Evolutionary conservation across 2,329 filamentous ascomycete genomes (phyloP).

Genomic region (Colletotrichum nymphaeae): DNA sequence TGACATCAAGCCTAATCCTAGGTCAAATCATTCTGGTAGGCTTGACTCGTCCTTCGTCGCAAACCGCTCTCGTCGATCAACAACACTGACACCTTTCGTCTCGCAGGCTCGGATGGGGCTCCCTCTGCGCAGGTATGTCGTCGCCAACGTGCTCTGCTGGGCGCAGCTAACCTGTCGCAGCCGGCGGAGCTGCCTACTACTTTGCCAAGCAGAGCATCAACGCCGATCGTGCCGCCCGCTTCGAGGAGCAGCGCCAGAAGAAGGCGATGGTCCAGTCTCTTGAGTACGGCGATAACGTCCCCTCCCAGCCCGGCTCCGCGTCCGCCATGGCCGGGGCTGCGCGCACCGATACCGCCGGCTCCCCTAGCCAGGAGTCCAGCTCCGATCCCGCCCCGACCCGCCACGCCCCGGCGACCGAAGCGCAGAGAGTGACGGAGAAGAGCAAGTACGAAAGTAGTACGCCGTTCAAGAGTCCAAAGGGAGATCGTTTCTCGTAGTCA

Average conservation of each 20-base stretch:
- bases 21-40: constrained; percentile 76
- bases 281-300: constrained; percentile 57
- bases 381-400: constrained; percentile 87
- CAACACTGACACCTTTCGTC: constrained; percentile 33
- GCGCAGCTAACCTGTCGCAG: constrained; percentile 53
- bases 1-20: constrained; percentile 44
- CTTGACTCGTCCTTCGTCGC: constrained; percentile 21
- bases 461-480: constrained; percentile 83
- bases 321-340: constrained; percentile 59
- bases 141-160: no score
- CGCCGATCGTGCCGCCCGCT: constrained; percentile 81
- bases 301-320: constrained; percentile 47
- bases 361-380: constrained; percentile 78
- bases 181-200: constrained; percentile 92
- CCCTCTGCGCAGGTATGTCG: constrained; percentile 81
- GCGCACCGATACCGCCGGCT: constrained; percentile 67
- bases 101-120: constrained; percentile 88
- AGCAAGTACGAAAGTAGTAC: constrained; percentile 88
- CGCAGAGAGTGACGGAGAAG: constrained; percentile 76
- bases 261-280: constrained; percentile 68
- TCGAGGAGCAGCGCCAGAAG: constrained; percentile 74
- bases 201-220: constrained; percentile 97
- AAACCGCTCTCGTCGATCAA: not conserved
- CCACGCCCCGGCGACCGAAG: constrained; percentile 80
- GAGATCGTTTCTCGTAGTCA: constrained; percentile 80